A percentile compares a stretch with the other conserved stretches of the same genome.
These are phyloP conservation scores for Spergularia marina DNA, from an alignment of 148 eudicot species.

Conservation along the genomic window DNA sequence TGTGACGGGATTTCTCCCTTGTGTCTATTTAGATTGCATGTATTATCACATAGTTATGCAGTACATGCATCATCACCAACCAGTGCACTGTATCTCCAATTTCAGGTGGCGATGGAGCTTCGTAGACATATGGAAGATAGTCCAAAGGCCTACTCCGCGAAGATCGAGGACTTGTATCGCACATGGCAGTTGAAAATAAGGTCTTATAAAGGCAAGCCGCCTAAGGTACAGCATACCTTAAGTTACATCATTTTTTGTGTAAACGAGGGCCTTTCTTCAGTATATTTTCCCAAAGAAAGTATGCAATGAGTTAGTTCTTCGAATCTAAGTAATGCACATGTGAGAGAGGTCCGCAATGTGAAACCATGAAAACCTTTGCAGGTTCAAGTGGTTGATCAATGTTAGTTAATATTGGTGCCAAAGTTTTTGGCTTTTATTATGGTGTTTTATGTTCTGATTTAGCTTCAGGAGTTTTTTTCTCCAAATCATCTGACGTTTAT, in stretches of 20 bases:
- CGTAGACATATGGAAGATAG: conserved; percentile 36
- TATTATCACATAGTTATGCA: neutral
- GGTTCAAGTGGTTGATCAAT: too few species aligned
- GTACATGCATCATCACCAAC: neutral
- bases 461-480: too few species aligned
- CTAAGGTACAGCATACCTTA: conserved; percentile 38
- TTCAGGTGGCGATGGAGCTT: conserved; percentile 69
- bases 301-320: too few species aligned
- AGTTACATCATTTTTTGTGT: neutral
- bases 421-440: too few species aligned
- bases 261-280: neutral
- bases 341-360: too few species aligned
- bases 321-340: too few species aligned
- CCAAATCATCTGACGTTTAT: too few species aligned
- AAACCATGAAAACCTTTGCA: too few species aligned
- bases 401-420: too few species aligned
- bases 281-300: neutral
- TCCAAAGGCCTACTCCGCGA: conserved; percentile 27
- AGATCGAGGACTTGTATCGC: conserved; percentile 35
- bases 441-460: too few species aligned
- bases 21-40: neutral
- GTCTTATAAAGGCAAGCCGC: conserved; percentile 36
- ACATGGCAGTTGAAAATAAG: conserved; percentile 64
- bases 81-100: neutral
- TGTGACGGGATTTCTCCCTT: too few species aligned